Evolutionary conservation across 306 rosid species (phyloP).

Genomic region (Argentina anserina): DNA sequence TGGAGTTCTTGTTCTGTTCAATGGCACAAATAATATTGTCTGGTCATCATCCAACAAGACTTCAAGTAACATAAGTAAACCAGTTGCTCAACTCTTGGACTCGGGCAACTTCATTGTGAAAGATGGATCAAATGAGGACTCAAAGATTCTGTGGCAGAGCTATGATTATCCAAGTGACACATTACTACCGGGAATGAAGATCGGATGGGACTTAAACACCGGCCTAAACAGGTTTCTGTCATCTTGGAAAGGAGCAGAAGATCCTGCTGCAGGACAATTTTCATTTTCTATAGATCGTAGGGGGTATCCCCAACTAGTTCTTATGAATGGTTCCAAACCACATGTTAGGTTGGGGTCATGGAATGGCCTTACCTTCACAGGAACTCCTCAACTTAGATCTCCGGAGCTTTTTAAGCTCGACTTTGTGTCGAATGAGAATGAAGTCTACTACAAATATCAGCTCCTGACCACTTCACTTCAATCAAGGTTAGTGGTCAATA

Average conservation of each 20-base stretch:
- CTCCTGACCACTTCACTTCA: conserved; percentile 24
- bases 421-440: conserved; percentile 32
- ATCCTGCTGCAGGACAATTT: conserved; percentile 45
- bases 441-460: conserved; percentile 36
- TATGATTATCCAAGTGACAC: conserved; percentile 57
- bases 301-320: conserved; percentile 25
- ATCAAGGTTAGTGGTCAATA: conserved; percentile 43
- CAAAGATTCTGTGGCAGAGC: conserved; percentile 47
- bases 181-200: conserved; percentile 49
- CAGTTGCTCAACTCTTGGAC: conserved; percentile 36
- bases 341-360: conserved; percentile 44
- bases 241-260: conserved; percentile 41
- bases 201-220: conserved; percentile 42
- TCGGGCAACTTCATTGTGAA: conserved; percentile 49
- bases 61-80: no score
- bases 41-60: no score
- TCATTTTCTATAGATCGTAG: conserved; percentile 10
- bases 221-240: conserved; percentile 30
- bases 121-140: conserved; percentile 17
- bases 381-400: background rate
- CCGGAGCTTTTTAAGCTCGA: background rate
- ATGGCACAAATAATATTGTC: no score
- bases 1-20: no score
- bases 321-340: conserved; percentile 34
- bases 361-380: conserved; percentile 38